Conservation (phyloP, 768 basidiomycete species). For the Holtermannia corniformis region DNA sequence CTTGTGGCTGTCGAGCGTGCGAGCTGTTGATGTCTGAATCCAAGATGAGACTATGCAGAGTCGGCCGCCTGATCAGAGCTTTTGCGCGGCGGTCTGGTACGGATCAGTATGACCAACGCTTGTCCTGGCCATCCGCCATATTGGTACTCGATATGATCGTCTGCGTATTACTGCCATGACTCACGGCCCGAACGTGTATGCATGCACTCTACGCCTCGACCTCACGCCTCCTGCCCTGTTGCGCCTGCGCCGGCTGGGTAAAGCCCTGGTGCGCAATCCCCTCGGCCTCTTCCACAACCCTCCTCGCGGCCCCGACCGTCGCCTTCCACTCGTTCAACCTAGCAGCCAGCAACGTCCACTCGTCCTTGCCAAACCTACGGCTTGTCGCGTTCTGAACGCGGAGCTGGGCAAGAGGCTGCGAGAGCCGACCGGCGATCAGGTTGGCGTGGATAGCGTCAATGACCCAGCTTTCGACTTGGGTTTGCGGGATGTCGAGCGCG, state of each 20-base stretch:
- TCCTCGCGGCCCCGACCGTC: conserved; percentile 28
- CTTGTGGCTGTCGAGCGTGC: too few relatives aligned
- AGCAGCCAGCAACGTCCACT: conserved; percentile 36
- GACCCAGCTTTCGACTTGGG: conserved; percentile 39
- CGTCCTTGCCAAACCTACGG: conserved; percentile 21
- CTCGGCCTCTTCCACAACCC: conserved; percentile 34
- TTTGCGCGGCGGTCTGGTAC: too few relatives aligned
- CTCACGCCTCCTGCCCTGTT: background rate
- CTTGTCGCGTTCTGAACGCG: conserved; percentile 31
- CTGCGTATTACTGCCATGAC: background rate
- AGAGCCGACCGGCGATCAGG: conserved; percentile 34
- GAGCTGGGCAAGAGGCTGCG: conserved; percentile 33
- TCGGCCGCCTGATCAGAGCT: too few relatives aligned
- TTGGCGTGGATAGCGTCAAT: conserved; percentile 38
- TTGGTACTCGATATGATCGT: too few relatives aligned
- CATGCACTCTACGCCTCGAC: background rate
- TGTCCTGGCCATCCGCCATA: too few relatives aligned
- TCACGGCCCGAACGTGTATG: background rate
- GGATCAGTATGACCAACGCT: too few relatives aligned
- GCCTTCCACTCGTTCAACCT: conserved; percentile 36
- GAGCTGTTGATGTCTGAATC: too few relatives aligned
- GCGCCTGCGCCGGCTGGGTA: background rate
- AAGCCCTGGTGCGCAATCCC: conserved; percentile 14
- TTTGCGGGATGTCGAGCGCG: conserved; percentile 23
- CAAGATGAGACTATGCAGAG: too few relatives aligned